phyloP scores from a whole-genome alignment of 306 rosid genomes.

The Adenanthera pavonina region DNA sequence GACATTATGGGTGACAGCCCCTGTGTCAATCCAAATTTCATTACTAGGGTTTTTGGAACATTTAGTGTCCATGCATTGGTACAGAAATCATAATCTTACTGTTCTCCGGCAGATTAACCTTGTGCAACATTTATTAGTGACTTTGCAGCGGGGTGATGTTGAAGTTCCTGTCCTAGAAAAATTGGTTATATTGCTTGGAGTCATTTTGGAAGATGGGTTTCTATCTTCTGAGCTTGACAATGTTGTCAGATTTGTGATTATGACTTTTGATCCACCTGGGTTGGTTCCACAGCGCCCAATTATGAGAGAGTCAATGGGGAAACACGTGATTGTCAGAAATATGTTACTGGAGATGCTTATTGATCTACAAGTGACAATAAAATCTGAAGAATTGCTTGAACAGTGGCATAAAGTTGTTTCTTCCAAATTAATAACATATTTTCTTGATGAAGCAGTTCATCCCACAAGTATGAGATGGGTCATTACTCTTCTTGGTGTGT shows the following conservation, averaged over 20 bases:
- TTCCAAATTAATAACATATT: conserved; percentile 92
- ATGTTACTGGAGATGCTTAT: conserved; percentile 98
- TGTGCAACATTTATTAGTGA: conserved; percentile 96
- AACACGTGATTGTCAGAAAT: conserved; percentile 97
- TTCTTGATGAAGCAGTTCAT: conserved; percentile 97
- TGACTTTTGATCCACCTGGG: conserved; percentile 98
- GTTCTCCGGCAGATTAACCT: conserved; percentile 89
- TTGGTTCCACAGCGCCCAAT: conserved; percentile 64
- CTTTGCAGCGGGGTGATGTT: conserved; percentile 97
- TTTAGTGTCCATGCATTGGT: conserved; percentile 99
- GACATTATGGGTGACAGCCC: conserved; percentile 96
- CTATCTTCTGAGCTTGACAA: conserved; percentile 90
- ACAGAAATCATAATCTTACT: conserved; percentile 93
- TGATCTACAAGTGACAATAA: conserved; percentile 95
- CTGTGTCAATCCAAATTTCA: conserved; percentile 87
- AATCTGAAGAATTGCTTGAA: conserved; percentile 90
- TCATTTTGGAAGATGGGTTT: conserved; percentile 96
- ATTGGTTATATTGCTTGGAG: conserved; percentile 95
- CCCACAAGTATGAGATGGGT: conserved; percentile 99
- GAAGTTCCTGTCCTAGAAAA: conserved; percentile 98
- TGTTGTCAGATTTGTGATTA: conserved; percentile 95
- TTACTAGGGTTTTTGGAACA: conserved; percentile 96
- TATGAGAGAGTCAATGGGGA: conserved; percentile 94
- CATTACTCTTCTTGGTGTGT: conserved; percentile 98
- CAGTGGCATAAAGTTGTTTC: conserved; percentile 99